A percentile compares a stretch with the other conserved stretches of the same genome.
phyloP scores from a whole-genome alignment of 768 basidiomycete genomes.

The Tulasnella sp. region DNA sequence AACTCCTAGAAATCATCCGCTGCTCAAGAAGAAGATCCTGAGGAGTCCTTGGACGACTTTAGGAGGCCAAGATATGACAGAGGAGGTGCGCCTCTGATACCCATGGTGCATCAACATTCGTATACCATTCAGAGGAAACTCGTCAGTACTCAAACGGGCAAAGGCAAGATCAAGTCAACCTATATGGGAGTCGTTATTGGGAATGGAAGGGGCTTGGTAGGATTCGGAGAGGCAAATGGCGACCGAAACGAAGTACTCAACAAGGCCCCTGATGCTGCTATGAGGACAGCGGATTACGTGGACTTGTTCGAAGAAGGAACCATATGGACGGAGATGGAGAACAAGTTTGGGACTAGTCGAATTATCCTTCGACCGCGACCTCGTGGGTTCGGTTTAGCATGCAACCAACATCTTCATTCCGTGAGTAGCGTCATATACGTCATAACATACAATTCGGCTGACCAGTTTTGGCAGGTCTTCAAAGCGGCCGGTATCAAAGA shows the following conservation, averaged over 20 bases:
- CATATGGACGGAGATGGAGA: conserved; percentile 80
- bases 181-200: conserved; percentile 61
- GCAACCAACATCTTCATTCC: conserved; percentile 74
- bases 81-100: too few species aligned
- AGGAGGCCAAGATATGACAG: too few species aligned
- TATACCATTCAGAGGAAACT: conserved; percentile 37
- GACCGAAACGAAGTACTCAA: conserved; percentile 41
- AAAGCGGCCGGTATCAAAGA: conserved; percentile 94
- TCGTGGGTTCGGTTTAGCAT: conserved; percentile 83
- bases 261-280: conserved; percentile 56
- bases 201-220: conserved; percentile 71
- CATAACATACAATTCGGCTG: background rate
- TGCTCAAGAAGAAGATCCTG: too few species aligned
- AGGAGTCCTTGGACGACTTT: too few species aligned
- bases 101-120: too few species aligned
- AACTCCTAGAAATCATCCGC: too few species aligned
- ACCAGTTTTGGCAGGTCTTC: conserved; percentile 49
- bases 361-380: conserved; percentile 71
- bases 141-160: conserved; percentile 82
- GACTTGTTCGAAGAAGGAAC: conserved; percentile 90
- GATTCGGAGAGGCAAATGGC: conserved; percentile 65
- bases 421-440: background rate
- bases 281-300: conserved; percentile 83
- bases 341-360: conserved; percentile 73
- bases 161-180: conserved; percentile 67